Percentiles rank a stretch among this genome's conserved stretches.
phyloP scores from a whole-genome alignment of 495 filamentous ascomycete species.

The Penicillium taxi region DNA sequence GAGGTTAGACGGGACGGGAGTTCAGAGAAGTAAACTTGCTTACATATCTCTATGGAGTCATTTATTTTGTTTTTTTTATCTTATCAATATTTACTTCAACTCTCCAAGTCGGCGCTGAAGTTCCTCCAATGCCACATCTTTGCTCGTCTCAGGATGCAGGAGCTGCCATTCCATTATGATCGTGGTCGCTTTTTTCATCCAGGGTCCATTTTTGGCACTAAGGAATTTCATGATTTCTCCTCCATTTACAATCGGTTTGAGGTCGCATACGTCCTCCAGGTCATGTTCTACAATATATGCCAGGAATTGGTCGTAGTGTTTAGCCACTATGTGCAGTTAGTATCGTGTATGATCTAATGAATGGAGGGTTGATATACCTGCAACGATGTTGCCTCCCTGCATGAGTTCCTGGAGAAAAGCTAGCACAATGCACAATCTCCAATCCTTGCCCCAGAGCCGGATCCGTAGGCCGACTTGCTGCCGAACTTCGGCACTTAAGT shows the following conservation, averaged over 20 bases:
- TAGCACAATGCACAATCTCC: constrained; percentile 67
- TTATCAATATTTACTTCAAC: constrained; percentile 40
- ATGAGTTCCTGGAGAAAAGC: constrained; percentile 60
- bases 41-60: no score
- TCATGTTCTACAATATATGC: constrained; percentile 33
- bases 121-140: constrained; percentile 56
- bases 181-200: constrained; percentile 68
- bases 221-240: constrained; percentile 54
- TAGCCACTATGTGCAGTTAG: constrained; percentile 22
- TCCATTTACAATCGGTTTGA: constrained; percentile 60
- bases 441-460: constrained; percentile 65
- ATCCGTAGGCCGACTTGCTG: constrained; percentile 66
- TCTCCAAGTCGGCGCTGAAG: constrained; percentile 48
- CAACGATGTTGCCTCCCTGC: constrained; percentile 23
- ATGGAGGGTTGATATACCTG: constrained; percentile 20
- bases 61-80: background rate
- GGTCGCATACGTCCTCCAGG: constrained; percentile 33
- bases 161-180: constrained; percentile 79
- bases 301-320: constrained; percentile 41
- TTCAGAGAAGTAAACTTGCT: no score
- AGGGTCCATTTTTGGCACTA: constrained; percentile 57
- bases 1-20: no score
- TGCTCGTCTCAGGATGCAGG: constrained; percentile 59
- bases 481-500: constrained; percentile 34
- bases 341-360: background rate